Evolutionary conservation across 2,329 filamentous ascomycete species (phyloP).

Genomic region (Elsinoe perseae): DNA sequence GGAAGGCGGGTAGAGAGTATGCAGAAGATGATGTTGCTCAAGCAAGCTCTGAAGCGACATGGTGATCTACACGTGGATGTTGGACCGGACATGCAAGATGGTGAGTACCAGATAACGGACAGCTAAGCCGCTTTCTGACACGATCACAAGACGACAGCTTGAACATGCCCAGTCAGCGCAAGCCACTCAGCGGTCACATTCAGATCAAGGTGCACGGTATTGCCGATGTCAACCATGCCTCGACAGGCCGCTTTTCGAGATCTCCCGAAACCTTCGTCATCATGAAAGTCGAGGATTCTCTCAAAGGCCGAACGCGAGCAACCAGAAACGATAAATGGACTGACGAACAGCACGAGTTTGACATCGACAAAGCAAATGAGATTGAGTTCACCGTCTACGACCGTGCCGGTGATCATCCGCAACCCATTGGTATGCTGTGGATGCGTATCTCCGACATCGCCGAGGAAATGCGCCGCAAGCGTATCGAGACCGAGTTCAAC

Average conservation of each 20-base stretch:
- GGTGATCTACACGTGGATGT: constrained; percentile 95
- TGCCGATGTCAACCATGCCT: constrained; percentile 88
- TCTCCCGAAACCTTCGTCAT: constrained; percentile 93
- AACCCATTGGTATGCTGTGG: constrained; percentile 93
- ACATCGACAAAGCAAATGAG: constrained; percentile 97
- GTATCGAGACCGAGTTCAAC: constrained; percentile 92
- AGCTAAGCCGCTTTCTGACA: constrained; percentile 24
- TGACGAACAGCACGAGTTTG: constrained; percentile 81
- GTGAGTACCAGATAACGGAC: constrained; percentile 44
- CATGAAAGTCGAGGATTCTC: constrained; percentile 90
- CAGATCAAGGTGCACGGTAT: constrained; percentile 80
- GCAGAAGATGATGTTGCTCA: constrained; percentile 92
- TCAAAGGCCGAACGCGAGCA: constrained; percentile 78
- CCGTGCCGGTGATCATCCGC: constrained; percentile 77
- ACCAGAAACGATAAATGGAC: constrained; percentile 86
- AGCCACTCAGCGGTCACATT: constrained; percentile 87
- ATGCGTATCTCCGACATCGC: constrained; percentile 93
- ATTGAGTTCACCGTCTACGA: constrained; percentile 97
- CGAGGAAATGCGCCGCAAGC: constrained; percentile 94
- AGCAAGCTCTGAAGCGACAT: constrained; percentile 92
- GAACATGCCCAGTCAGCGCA: constrained; percentile 87
- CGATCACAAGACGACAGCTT: constrained; percentile 71
- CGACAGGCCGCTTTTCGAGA: constrained; percentile 71
- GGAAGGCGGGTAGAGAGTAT: constrained; percentile 87
- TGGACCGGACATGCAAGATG: constrained; percentile 72